Evolutionary conservation across 2,329 filamentous ascomycete genomes (phyloP).

Genomic region (Colletotrichum phormii): DNA sequence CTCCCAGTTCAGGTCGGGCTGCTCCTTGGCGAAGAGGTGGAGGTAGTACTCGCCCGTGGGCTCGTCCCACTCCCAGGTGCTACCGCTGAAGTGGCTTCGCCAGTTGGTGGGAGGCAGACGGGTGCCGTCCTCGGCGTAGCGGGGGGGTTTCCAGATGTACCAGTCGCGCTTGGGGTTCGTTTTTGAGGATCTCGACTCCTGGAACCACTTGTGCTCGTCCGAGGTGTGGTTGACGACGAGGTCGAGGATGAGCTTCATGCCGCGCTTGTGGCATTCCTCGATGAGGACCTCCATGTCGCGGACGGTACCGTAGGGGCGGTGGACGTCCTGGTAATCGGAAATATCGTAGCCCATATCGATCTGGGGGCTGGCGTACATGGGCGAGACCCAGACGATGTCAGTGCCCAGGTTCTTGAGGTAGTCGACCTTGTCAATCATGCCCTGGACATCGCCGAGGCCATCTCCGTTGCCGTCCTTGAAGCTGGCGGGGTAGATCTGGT

Average conservation of each 20-base stretch:
- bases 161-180: conserved; percentile 75
- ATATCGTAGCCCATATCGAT: conserved; percentile 80
- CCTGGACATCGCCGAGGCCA: conserved; percentile 71
- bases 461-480: conserved; percentile 69
- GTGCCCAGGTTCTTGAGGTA: conserved; percentile 72
- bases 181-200: conserved; percentile 71
- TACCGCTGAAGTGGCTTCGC: conserved; percentile 70
- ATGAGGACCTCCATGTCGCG: conserved; percentile 74
- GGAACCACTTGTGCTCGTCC: conserved; percentile 78
- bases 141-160: conserved; percentile 71
- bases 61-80: conserved; percentile 79
- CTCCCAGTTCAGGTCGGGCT: conserved; percentile 91
- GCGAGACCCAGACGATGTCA: conserved; percentile 75
- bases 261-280: conserved; percentile 67
- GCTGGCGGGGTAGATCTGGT: conserved; percentile 70
- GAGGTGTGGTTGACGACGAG: conserved; percentile 84
- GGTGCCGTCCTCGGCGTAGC: conserved; percentile 65
- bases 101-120: conserved; percentile 82
- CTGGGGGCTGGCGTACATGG: conserved; percentile 73
- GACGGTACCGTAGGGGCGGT: conserved; percentile 74
- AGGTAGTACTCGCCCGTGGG: conserved; percentile 81
- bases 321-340: conserved; percentile 74
- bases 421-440: conserved; percentile 71
- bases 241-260: conserved; percentile 79
- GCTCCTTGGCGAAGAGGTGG: conserved; percentile 78